Percentiles rank a stretch among this genome's conserved stretches.
phyloP scores from a whole-genome alignment of 345 rosid species.

The Rhodamnia argentea region DNA sequence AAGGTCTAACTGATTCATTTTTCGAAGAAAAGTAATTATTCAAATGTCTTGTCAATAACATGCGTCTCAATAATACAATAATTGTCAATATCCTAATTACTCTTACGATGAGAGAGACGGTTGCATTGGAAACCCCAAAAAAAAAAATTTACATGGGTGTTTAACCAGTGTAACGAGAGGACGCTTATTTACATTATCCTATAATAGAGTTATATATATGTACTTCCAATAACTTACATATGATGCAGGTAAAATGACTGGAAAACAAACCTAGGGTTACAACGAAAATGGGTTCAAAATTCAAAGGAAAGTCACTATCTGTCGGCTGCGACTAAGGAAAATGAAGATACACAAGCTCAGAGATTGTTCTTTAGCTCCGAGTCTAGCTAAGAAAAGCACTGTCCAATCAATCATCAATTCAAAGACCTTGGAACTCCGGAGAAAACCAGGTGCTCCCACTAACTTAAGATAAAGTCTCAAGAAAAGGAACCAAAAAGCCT shows the following conservation, averaged over 20 bases:
- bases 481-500: not conserved
- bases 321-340: too few relatives aligned
- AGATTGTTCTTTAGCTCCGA: not conserved
- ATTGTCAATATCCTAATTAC: not conserved
- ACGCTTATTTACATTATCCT: not conserved
- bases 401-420: not conserved
- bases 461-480: not conserved
- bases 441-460: not conserved
- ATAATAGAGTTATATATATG: not conserved
- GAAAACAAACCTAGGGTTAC: too few relatives aligned
- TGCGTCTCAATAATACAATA: not conserved
- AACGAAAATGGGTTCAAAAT: too few relatives aligned
- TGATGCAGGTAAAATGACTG: too few relatives aligned
- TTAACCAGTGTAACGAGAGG: not conserved
- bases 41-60: not conserved
- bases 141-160: not conserved
- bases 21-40: not conserved
- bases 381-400: not conserved
- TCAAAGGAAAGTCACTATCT: too few relatives aligned
- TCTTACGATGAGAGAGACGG: not conserved
- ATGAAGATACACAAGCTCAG: not conserved
- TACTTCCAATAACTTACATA: too few relatives aligned
- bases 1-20: not conserved
- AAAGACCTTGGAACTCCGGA: not conserved
- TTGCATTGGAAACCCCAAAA: too few relatives aligned